Percentiles rank a stretch among this genome's conserved stretches.
These are phyloP conservation scores for Coniochaeta sp. DNA, from an alignment of 2,329 filamentous ascomycete genomes.

Conservation along the genomic window DNA sequence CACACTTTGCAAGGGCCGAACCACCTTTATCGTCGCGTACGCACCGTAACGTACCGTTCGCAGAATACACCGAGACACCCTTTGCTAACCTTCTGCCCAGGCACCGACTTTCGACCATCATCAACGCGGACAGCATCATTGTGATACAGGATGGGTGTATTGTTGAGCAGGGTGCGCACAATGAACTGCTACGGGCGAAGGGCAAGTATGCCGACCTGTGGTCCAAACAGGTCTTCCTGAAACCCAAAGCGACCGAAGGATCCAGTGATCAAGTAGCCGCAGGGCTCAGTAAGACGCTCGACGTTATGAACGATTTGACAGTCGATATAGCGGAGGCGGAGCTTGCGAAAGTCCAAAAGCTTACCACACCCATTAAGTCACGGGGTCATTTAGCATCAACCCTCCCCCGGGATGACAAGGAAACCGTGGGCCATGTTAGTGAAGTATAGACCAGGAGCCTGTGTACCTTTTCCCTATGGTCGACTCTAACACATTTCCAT, in stretches of 20 bases:
- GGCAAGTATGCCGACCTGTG: slow-evolving; percentile 59
- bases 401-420: background rate
- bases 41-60: slow-evolving; percentile 14
- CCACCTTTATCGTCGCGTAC: slow-evolving; percentile 59
- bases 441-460: slow-evolving; percentile 39
- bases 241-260: slow-evolving; percentile 34
- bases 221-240: slow-evolving; percentile 53
- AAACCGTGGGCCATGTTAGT: slow-evolving; percentile 28
- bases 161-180: slow-evolving; percentile 55
- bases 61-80: no score
- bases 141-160: slow-evolving; percentile 57
- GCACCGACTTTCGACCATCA: slow-evolving; percentile 63
- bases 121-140: slow-evolving; percentile 60
- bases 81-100: slow-evolving; percentile 21
- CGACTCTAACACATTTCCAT: slow-evolving; percentile 26
- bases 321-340: slow-evolving; percentile 26
- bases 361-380: background rate
- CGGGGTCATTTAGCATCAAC: background rate
- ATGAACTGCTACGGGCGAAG: slow-evolving; percentile 45
- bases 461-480: slow-evolving; percentile 27
- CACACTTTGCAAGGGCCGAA: slow-evolving; percentile 51
- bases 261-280: slow-evolving; percentile 9
- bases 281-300: slow-evolving; percentile 11
- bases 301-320: slow-evolving; percentile 28
- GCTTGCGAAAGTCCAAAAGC: slow-evolving; percentile 22